Evolutionary conservation across 768 basidiomycete genomes (phyloP).

Genomic region (Suillus alpinus): DNA sequence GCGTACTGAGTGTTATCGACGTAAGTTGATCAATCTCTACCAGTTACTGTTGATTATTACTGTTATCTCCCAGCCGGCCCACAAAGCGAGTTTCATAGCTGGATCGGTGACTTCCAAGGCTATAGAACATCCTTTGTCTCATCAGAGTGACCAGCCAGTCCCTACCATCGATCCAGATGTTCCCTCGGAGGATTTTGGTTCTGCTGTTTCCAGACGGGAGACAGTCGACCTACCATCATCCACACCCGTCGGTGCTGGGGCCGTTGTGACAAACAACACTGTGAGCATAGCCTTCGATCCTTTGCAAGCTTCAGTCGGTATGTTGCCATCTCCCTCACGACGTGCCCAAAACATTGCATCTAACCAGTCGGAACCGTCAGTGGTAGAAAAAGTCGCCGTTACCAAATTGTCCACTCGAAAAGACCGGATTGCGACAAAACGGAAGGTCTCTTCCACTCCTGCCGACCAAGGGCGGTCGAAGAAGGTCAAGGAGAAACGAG

Average conservation of each 20-base stretch:
- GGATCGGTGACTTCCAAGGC: not conserved
- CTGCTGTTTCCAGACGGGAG: slow-evolving; percentile 8
- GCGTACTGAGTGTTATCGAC: slow-evolving; percentile 28
- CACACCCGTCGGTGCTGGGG: not conserved
- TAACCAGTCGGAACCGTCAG: not conserved
- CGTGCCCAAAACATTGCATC: not conserved
- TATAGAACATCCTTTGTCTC: slow-evolving; percentile 2
- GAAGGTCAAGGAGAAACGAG: slow-evolving; percentile 37
- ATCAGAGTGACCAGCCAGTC: not conserved
- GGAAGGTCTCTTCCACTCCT: not conserved
- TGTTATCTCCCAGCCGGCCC: slow-evolving; percentile 15
- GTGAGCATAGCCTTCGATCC: not conserved
- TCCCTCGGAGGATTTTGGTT: slow-evolving; percentile 15
- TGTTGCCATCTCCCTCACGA: not conserved
- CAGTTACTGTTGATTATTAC: slow-evolving; percentile 6
- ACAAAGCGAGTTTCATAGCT: not conserved
- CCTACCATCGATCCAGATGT: slow-evolving; percentile 4
- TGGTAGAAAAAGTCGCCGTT: not conserved
- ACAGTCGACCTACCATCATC: not conserved
- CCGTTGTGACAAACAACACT: not conserved
- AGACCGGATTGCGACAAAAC: not conserved
- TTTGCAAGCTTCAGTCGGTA: not conserved
- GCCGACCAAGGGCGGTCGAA: slow-evolving; percentile 14
- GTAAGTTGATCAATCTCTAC: slow-evolving; percentile 23
- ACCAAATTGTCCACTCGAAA: not conserved